Evolutionary conservation across 805 yeast genomes (phyloP), one percentile per base, ranked within the genome.

Genomic region (Debaryomyces tyrocola): DNA sequence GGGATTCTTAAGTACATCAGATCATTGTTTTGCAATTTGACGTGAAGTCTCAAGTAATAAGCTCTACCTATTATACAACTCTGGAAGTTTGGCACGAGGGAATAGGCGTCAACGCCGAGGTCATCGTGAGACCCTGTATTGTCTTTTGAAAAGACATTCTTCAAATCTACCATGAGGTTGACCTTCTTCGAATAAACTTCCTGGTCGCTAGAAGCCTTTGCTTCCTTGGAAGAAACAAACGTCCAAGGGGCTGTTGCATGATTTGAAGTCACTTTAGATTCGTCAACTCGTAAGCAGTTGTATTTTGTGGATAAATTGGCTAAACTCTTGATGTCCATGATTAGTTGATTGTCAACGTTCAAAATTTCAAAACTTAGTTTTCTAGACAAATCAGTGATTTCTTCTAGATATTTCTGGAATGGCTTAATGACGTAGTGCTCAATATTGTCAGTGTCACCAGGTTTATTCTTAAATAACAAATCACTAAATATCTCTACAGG

Each of bases 401-500:
- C 59, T 5, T 58, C 51, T 31, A 64, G 51, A 39, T 63, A 55
- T 11, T 57, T 57, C 36, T 62, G 63, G 52, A 66, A 68, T 20
- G 66, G 67, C 39, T 57, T 56, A 6, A 68, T 57, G 14, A 72
- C 60, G 1, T 67, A 63, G 12, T 59, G 49, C 42, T 66, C 69
- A 40, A 73, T 69, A 37, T 62, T 58, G 24, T 62, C 69, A 20
- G 50, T 50, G 5, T 56, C 55, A 27, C 61, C 61, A 21, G 63
- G 65, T 18, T 64, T 62, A 40, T 69, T 72, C 11, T 56, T 51
- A 50, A 69, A 68, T 44, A 69, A 66, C 64, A 70, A 60, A 20
- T 69, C 75, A 44, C 66, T 74, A 47, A 63, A 66, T 49, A 73
- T 53, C 37, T 71, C 75, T 5, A 73, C 57, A 1, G 78, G 78